These are phyloP conservation scores for Podospora sp. DNA, from an alignment of 495 filamentous ascomycete genomes.

Conservation along the genomic window DNA sequence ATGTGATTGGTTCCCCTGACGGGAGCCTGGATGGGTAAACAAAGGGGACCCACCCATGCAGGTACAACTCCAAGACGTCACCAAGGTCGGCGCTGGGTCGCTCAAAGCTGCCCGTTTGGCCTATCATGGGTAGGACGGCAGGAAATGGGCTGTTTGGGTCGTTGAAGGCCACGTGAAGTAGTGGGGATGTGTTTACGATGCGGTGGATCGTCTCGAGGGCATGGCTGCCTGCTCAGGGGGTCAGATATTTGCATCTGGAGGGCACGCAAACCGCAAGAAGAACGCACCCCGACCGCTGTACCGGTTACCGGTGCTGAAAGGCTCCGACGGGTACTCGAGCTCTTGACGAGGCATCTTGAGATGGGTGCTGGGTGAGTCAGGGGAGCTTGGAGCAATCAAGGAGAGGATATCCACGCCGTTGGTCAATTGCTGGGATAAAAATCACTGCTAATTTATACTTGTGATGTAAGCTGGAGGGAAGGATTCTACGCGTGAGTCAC, in stretches of 20 bases:
- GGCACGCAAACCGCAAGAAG: neutral
- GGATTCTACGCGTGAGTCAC: neutral
- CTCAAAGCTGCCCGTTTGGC: constrained; percentile 73
- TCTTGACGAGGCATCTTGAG: constrained; percentile 50
- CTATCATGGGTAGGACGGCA: constrained; percentile 83
- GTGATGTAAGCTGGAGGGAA: neutral
- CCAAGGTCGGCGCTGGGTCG: constrained; percentile 63
- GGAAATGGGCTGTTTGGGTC: constrained; percentile 69
- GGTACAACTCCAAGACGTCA: constrained; percentile 75
- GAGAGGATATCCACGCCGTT: neutral
- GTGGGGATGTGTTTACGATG: constrained; percentile 74
- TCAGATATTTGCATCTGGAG: constrained; percentile 5
- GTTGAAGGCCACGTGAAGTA: constrained; percentile 85
- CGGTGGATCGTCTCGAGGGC: constrained; percentile 73
- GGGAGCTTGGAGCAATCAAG: neutral
- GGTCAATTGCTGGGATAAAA: neutral
- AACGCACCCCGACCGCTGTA: constrained; percentile 65
- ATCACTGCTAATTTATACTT: neutral
- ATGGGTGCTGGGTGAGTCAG: neutral
- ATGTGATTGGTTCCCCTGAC: neutral
- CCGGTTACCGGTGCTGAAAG: constrained; percentile 72
- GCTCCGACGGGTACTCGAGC: constrained; percentile 68
- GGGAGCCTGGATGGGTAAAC: neutral
- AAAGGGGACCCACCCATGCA: constrained; percentile 61
- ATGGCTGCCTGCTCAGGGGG: constrained; percentile 62